Evolutionary conservation across 2,329 filamentous ascomycete species (phyloP), one percentile per base, ranked within the genome.

Genomic region (Aspergillus sclerotialis): DNA sequence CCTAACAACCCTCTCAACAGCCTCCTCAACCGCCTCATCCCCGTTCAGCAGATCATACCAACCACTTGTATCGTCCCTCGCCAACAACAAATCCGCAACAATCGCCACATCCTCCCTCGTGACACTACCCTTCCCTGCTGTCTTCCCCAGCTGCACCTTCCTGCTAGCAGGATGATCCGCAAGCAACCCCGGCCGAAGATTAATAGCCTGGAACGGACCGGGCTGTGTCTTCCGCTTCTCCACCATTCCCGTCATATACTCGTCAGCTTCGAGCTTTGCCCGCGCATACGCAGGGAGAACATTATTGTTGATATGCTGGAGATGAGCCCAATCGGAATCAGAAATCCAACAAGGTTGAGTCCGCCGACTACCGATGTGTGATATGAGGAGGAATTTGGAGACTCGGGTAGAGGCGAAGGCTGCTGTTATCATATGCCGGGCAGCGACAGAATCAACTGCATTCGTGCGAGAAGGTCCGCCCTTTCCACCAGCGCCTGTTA

Each of bases 11-110:
- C 58, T 59, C 40, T 69, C 63, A 14, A 75, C 64, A 10, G 69
- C 72, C 31, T 56, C 53, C 5, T 60, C 59, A 30, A 73, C 58
- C 0, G 46, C 49, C 38, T 72, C 66, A 13, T 72, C 58, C 3
- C 72, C 73, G 45, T 69, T 64, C 29, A 75, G 40, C 42, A 76
- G 51, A 61, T 76, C 73, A 49, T 67, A 60, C 70, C 72, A 76
- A 0, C 73, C 72, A 25, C 61, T 63, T 15, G 61, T 63, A 44
- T 68, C 68, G 14, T 63, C 61, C 9, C 64, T 63, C 12, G 67
- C 68, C 52, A 76, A 46, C 40, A 73, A 58, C 41, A 50, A 54
- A 45, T 67, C 69, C 28, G 71, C 66, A 27, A 70, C 66, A 45
- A 66, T 59, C 5, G 72, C 73, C 29, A 75, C 72, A 46, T 71